Base-by-base conservation (phyloP, 2,329 filamentous ascomycete species). In the Cladosporium colombiae region DNA sequence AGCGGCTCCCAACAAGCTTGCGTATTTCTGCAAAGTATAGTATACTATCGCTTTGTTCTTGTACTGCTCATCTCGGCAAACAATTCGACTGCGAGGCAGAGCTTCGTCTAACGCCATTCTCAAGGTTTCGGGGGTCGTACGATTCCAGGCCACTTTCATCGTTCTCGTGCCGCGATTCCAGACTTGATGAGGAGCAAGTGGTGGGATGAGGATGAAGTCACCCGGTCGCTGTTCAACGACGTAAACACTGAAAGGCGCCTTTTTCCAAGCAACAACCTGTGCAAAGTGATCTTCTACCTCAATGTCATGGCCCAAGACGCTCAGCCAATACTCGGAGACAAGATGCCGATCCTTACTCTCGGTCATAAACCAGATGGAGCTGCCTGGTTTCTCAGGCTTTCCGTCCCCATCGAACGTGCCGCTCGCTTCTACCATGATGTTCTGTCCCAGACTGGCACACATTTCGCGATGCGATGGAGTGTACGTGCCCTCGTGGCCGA, bases 341-440 rank as follows among this genome's bases (percentile, higher is more conserved):
- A 94, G 84, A 68, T 93, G 89, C 1, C 95, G 89, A 74, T 99
- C 95, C 73, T 95, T 96, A 40, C 89, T 93, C 76, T 97, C 93
- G 0, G 95, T 98, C 95, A 99, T 98, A 76, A 98, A 97, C 95
- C 95, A 99, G 44, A 99, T 87, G 0, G 95, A 97, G 64, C 91
- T 96, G 1, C 95, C 95, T 1, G 90, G 86, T 69, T 88, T 91
- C 53, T 87, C 87, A 0, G 79, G 79, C 74, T 95, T 91, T 5
- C 90, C 91, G 60, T 90, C 83, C 64, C 89, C 86, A 21, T 86
- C 81, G 2, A 87, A 81, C 0, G 81, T 82, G 53, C 78, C 79
- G 0, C 94, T 98, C 2, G 93, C 88, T 70, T 97, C 92, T 1
- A 99, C 93, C 95, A 99, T 98, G 72, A 99, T 94, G 74, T 99